These are phyloP conservation scores for Sporobolus alterniflorus DNA, from an alignment of 202 grass and related monocot species.

Conservation along the genomic window DNA sequence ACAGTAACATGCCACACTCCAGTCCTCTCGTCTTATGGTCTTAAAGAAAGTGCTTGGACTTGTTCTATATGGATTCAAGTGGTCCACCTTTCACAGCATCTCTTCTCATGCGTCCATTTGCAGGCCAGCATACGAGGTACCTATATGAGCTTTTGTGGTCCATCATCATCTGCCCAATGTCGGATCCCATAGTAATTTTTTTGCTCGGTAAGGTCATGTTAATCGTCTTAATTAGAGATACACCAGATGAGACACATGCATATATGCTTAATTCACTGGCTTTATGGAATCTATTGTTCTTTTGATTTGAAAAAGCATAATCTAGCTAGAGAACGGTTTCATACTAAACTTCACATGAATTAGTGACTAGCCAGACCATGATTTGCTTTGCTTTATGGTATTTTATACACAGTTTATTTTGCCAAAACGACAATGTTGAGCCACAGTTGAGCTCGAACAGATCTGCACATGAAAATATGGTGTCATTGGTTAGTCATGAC, in stretches of 20 bases:
- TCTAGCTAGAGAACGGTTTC: constrained; percentile 21
- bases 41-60: constrained; percentile 38
- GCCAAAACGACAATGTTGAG: neutral
- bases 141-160: constrained; percentile 35
- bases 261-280: constrained; percentile 12
- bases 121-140: constrained; percentile 22
- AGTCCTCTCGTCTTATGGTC: constrained; percentile 34
- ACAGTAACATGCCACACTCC: constrained; percentile 14
- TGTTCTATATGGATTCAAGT: constrained; percentile 30
- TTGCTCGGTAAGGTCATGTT: neutral
- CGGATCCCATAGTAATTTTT: constrained; percentile 20
- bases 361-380: constrained; percentile 19
- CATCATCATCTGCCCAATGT: constrained; percentile 36
- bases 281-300: constrained; percentile 15
- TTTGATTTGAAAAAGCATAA: constrained; percentile 21
- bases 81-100: constrained; percentile 22
- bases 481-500: constrained; percentile 35
- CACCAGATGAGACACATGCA: constrained; percentile 1
- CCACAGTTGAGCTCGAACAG: constrained; percentile 13
- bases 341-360: neutral
- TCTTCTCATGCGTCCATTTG: constrained; percentile 6
- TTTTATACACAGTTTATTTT: neutral
- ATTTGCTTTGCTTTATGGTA: constrained; percentile 33
- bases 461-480: constrained; percentile 18
- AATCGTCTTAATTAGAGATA: constrained; percentile 5